Evolutionary conservation across 768 basidiomycete species (phyloP).

Genomic region (Russula griseocarnosa): DNA sequence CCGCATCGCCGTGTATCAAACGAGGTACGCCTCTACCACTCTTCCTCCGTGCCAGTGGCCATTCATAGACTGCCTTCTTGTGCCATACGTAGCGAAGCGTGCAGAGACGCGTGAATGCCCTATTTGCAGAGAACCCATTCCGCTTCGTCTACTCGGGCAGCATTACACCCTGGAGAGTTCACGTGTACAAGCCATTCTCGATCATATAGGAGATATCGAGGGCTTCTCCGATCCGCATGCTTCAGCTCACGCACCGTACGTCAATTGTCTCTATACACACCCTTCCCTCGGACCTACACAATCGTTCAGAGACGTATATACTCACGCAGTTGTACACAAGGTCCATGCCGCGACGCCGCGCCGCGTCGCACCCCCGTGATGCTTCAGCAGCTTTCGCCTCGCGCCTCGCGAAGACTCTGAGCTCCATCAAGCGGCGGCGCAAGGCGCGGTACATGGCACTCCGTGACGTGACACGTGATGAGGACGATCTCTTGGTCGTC

Average conservation of each 20-base stretch:
- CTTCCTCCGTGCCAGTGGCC: background rate
- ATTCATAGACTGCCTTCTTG: no score
- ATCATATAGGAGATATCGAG: constrained; percentile 58
- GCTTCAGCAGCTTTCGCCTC: constrained; percentile 31
- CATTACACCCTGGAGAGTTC: constrained; percentile 66
- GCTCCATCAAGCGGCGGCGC: constrained; percentile 61
- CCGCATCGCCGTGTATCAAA: background rate
- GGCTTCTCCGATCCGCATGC: constrained; percentile 44
- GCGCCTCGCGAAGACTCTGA: constrained; percentile 50
- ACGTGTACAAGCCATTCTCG: constrained; percentile 64
- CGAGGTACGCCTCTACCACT: constrained; percentile 11
- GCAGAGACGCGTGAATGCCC: constrained; percentile 76
- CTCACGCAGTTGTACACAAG: constrained; percentile 36
- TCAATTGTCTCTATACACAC: constrained; percentile 15
- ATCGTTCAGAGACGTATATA: constrained; percentile 2
- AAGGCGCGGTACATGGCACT: constrained; percentile 65
- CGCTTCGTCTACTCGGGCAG: constrained; percentile 60
- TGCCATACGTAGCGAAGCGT: constrained; percentile 49
- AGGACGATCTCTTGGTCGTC: constrained; percentile 36
- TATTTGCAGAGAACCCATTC: constrained; percentile 67
- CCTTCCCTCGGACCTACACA: background rate
- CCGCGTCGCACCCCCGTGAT: constrained; percentile 39
- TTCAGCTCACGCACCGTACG: constrained; percentile 50
- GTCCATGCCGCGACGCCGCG: constrained; percentile 38
- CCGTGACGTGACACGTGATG: constrained; percentile 62